Evolutionary conservation across 1,284 basidiomycete species (phyloP).

Genomic region (Fistulinella staudtii): DNA sequence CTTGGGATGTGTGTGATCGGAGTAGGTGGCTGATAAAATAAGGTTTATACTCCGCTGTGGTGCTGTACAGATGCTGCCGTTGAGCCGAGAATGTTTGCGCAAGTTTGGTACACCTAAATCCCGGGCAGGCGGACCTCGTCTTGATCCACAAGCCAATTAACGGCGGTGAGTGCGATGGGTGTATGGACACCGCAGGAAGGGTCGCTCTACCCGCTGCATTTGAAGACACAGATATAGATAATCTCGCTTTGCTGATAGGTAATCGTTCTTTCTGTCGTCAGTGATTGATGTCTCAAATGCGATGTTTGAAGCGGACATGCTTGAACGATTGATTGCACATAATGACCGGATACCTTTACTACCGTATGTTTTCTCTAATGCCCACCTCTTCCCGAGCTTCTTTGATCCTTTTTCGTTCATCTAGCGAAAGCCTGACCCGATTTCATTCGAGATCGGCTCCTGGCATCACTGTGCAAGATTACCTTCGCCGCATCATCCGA

Average conservation of each 20-base stretch:
- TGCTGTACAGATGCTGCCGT: conserved; percentile 50
- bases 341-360: conserved; percentile 89
- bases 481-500: conserved; percentile 85
- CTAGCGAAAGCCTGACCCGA: conserved; percentile 79
- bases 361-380: conserved; percentile 50
- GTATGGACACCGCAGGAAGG: conserved; percentile 66
- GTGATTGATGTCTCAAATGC: conserved; percentile 17
- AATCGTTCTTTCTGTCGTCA: conserved; percentile 17
- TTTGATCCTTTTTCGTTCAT: conserved; percentile 25
- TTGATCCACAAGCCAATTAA: conserved; percentile 19
- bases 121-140: not conserved
- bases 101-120: conserved; percentile 13
- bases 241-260: conserved; percentile 85
- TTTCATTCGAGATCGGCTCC: conserved; percentile 92
- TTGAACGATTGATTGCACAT: conserved; percentile 85
- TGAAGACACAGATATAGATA: conserved; percentile 75
- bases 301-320: conserved; percentile 77
- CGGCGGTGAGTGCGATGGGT: conserved; percentile 61
- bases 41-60: conserved; percentile 47
- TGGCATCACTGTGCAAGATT: conserved; percentile 81
- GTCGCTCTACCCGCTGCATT: conserved; percentile 72
- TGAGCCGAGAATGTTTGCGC: conserved; percentile 18
- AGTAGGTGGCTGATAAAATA: conserved; percentile 37
- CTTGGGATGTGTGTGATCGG: not conserved
- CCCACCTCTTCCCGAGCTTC: conserved; percentile 8